A percentile compares a stretch with the other conserved stretches of the same genome.
Conservation (phyloP, 2,329 filamentous ascomycete species). For the Ceratocystis smalleyi region DNA sequence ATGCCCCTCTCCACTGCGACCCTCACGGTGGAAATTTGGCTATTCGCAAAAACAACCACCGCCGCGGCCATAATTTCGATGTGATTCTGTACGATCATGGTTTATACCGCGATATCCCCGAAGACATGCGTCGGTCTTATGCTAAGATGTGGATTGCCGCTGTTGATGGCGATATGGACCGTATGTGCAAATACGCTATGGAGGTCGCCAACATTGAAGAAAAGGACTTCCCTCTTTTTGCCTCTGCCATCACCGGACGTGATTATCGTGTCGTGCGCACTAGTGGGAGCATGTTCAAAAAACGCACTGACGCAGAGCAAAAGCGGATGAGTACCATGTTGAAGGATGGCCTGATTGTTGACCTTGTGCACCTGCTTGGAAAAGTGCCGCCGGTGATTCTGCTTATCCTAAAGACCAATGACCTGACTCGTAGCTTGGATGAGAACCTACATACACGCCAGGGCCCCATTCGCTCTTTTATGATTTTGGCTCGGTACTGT, state of each 20-base stretch:
- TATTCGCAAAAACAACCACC: conserved; percentile 57
- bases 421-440: conserved; percentile 82
- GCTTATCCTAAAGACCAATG: conserved; percentile 93
- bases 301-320: conserved; percentile 62
- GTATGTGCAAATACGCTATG: conserved; percentile 76
- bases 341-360: conserved; percentile 73
- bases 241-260: conserved; percentile 85
- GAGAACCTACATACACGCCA: conserved; percentile 68
- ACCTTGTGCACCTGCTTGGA: conserved; percentile 75
- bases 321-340: conserved; percentile 71
- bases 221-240: conserved; percentile 86
- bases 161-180: conserved; percentile 68
- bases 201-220: conserved; percentile 82
- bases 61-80: conserved; percentile 64
- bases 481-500: conserved; percentile 55
- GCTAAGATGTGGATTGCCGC: conserved; percentile 97
- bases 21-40: conserved; percentile 94
- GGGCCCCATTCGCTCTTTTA: conserved; percentile 48
- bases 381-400: conserved; percentile 84
- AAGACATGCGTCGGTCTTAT: conserved; percentile 64
- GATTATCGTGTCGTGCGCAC: conserved; percentile 59
- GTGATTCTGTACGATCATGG: conserved; percentile 95
- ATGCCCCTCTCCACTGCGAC: conserved; percentile 86
- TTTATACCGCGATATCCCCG: conserved; percentile 81
- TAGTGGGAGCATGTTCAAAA: conserved; percentile 39